A percentile compares a stretch with the other conserved stretches of the same genome.
phyloP scores from a whole-genome alignment of 345 rosid species.

The Gossypium anomalum region DNA sequence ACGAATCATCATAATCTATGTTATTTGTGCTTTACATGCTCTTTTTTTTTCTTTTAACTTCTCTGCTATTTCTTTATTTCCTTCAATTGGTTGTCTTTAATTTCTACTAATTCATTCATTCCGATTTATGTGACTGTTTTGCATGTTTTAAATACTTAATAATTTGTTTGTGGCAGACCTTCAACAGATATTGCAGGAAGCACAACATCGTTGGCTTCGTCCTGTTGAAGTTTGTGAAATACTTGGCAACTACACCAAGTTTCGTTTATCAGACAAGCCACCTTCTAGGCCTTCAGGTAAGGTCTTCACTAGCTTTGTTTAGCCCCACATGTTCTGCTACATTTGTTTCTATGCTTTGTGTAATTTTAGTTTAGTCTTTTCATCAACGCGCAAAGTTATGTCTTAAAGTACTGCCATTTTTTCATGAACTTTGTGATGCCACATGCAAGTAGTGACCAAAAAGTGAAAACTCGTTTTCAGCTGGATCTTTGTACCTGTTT shows the following conservation, averaged over 20 bases:
- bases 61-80: background rate
- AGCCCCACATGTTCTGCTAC: background rate
- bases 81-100: background rate
- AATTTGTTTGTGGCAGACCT: constrained; percentile 26
- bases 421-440: background rate
- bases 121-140: background rate
- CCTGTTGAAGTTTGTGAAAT: constrained; percentile 57
- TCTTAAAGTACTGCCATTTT: background rate
- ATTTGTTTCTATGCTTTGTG: background rate
- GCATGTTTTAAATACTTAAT: background rate
- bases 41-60: background rate
- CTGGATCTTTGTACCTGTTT: constrained; percentile 79
- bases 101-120: background rate
- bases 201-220: constrained; percentile 61
- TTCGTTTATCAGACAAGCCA: constrained; percentile 38
- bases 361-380: background rate
- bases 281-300: constrained; percentile 44
- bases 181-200: constrained; percentile 40
- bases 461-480: constrained; percentile 34
- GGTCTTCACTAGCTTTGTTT: constrained; percentile 23
- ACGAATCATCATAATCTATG: background rate
- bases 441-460: constrained; percentile 17
- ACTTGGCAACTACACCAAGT: constrained; percentile 38
- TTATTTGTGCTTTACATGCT: background rate
- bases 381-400: background rate